Conservation (phyloP, 139 green algal species). For the Micromonas pusilla region DNA sequence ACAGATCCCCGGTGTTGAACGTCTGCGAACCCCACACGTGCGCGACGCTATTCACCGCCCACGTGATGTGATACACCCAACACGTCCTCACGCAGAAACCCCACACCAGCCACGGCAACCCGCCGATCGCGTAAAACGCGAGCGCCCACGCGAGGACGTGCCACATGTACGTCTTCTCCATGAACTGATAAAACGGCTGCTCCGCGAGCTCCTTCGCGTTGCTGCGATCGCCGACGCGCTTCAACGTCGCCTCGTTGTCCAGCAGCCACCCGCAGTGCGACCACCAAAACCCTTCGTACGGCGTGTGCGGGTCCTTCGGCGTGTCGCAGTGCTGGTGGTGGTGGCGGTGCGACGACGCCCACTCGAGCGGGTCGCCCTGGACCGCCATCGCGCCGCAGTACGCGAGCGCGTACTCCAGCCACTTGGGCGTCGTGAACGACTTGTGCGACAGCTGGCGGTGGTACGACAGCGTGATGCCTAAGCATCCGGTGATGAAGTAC, state of each 20-base stretch:
- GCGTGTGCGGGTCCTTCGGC: slow-evolving; percentile 91
- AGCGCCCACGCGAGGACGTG: slow-evolving; percentile 75
- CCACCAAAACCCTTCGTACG: slow-evolving; percentile 98
- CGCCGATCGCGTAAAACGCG: slow-evolving; percentile 74
- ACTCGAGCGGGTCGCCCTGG: slow-evolving; percentile 79
- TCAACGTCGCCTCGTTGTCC: slow-evolving; percentile 62
- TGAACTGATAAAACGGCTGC: slow-evolving; percentile 87
- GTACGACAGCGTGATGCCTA: slow-evolving; percentile 95
- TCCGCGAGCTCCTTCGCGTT: slow-evolving; percentile 78
- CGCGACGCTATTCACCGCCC: slow-evolving; percentile 92
- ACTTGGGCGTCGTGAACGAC: slow-evolving; percentile 88
- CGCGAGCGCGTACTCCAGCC: slow-evolving; percentile 94
- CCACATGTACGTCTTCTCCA: slow-evolving; percentile 75
- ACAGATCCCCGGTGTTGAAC: slow-evolving; percentile 86
- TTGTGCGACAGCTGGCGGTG: slow-evolving; percentile 86
- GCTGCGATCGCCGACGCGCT: slow-evolving; percentile 58
- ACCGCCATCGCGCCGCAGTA: slow-evolving; percentile 95
- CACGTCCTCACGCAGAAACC: slow-evolving; percentile 75
- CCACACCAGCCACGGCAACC: slow-evolving; percentile 86
- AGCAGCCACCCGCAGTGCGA: slow-evolving; percentile 95
- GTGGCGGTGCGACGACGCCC: slow-evolving; percentile 80
- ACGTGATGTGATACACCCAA: slow-evolving; percentile 99
- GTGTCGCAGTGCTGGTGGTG: slow-evolving; percentile 97
- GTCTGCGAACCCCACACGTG: slow-evolving; percentile 91
- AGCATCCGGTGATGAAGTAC: slow-evolving; percentile 71